Conservation (phyloP, 371 early-diverging fungal species). For the Cokeromyces recurvatus region DNA sequence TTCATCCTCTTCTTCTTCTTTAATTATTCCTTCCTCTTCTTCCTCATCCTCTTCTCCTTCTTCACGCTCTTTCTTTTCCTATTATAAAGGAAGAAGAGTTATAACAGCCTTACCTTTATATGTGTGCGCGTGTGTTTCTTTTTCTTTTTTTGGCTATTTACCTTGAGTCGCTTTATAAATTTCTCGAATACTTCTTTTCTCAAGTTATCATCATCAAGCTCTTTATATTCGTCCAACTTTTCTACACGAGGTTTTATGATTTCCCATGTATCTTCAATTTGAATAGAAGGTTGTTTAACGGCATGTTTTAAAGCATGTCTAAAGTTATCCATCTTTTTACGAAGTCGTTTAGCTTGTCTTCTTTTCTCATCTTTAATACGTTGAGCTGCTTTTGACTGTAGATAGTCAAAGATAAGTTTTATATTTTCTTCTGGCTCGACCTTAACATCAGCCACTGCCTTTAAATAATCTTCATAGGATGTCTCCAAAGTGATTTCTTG, state of each 20-base stretch:
- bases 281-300: slow-evolving; percentile 55
- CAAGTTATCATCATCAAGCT: slow-evolving; percentile 59
- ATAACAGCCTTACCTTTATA: not conserved
- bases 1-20: slow-evolving; percentile 30
- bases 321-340: slow-evolving; percentile 73
- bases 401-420: slow-evolving; percentile 24
- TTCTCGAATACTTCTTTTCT: slow-evolving; percentile 75
- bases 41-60: slow-evolving; percentile 38
- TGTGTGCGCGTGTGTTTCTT: not conserved
- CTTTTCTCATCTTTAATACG: slow-evolving; percentile 71
- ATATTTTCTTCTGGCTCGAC: slow-evolving; percentile 10
- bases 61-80: no score
- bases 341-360: slow-evolving; percentile 61
- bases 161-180: slow-evolving; percentile 63
- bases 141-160: slow-evolving; percentile 15
- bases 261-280: slow-evolving; percentile 66
- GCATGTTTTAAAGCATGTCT: slow-evolving; percentile 61
- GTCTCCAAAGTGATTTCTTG: slow-evolving; percentile 49
- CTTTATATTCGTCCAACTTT: slow-evolving; percentile 54
- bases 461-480: slow-evolving; percentile 33
- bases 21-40: slow-evolving; percentile 33
- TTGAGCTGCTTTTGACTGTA: slow-evolving; percentile 53
- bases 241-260: slow-evolving; percentile 52
- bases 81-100: slow-evolving; percentile 1
- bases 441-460: slow-evolving; percentile 13